These are phyloP conservation scores for Prinsepia uniflora DNA, from an alignment of 306 rosid species.

Conservation along the genomic window DNA sequence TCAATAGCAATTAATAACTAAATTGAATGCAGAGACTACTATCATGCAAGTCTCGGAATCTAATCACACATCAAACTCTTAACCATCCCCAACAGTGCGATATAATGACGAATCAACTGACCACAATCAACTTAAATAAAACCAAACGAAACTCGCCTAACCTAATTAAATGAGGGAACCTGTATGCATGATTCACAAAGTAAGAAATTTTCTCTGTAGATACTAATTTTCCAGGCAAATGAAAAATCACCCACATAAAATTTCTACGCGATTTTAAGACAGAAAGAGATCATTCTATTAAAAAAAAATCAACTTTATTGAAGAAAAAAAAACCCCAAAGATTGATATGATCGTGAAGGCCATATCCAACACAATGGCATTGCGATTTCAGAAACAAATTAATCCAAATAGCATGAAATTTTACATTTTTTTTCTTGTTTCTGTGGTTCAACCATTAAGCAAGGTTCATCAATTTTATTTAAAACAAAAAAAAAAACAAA, in stretches of 20 bases:
- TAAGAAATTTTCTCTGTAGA: slow-evolving; percentile 1
- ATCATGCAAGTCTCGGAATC: slow-evolving; percentile 8
- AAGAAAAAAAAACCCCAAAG: background rate
- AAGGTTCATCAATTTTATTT: background rate
- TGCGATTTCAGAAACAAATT: background rate
- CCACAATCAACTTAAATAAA: slow-evolving; percentile 32
- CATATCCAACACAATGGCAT: slow-evolving; percentile 15
- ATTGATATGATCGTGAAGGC: background rate
- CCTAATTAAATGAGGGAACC: slow-evolving; percentile 17
- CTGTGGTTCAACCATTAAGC: background rate
- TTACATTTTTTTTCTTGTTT: background rate
- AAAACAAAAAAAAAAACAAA: too few species aligned
- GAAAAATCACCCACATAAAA: background rate
- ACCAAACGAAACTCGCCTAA: slow-evolving; percentile 11
- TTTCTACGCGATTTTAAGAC: background rate
- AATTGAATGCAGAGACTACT: slow-evolving; percentile 2
- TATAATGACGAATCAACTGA: slow-evolving; percentile 35
- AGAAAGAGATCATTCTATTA: too few species aligned
- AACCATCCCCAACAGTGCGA: slow-evolving; percentile 45
- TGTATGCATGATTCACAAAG: slow-evolving; percentile 1
- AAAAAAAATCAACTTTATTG: background rate
- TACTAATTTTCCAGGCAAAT: background rate
- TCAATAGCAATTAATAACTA: background rate
- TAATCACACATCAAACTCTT: slow-evolving; percentile 29
- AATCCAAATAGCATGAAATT: background rate